Evolutionary conservation across 2,329 filamentous ascomycete species (phyloP), one percentile per base, ranked within the genome.

Genomic region (Metarhizium anisopliae): DNA sequence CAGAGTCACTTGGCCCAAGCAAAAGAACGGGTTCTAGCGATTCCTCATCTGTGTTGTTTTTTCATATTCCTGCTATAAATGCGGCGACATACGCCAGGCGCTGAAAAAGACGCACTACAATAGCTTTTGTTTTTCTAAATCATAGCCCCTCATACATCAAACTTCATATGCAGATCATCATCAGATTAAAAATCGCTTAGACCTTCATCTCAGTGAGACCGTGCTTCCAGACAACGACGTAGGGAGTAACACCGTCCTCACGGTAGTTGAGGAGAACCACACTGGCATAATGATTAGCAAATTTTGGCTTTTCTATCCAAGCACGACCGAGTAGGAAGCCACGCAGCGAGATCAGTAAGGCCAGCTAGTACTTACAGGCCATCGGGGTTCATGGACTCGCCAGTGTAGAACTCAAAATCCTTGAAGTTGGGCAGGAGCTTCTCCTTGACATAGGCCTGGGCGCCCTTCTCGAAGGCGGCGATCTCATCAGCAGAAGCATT

Each of bases 181-280:
- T 47, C 40, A 47, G 47, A 38, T 18, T 54, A 6, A 11, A 36
- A 50, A 18, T 20, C 52, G 25, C 63, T 80, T 93, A 99, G 66
- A 97, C 91, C 89, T 99, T 97, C 81, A 84, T 85, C 79, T 87
- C 86, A 66, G 77, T 79, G 62, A 97, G 76, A 70, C 93, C 94
- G 78, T 96, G 88, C 85, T 97, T 96, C 93, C 92, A 97, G 78
- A 95, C 77, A 64, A 84, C 88, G 67, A 95, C 80, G 72, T 82
- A 99, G 59, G 94, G 94, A 55, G 93, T 97, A 64, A 87, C 74
- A 73, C 94, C 94, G 67, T 97, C 94, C 74, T 96, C 92, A 67
- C 94, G 93, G 84, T 96, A 99, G 83, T 96, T 95, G 71, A 96
- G 87, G 64, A 96, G 89, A 63, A 92, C 80, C 67, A 96, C 80